phyloP scores from a whole-genome alignment of 2,329 filamentous ascomycete genomes.

The Xylaria sp. region DNA sequence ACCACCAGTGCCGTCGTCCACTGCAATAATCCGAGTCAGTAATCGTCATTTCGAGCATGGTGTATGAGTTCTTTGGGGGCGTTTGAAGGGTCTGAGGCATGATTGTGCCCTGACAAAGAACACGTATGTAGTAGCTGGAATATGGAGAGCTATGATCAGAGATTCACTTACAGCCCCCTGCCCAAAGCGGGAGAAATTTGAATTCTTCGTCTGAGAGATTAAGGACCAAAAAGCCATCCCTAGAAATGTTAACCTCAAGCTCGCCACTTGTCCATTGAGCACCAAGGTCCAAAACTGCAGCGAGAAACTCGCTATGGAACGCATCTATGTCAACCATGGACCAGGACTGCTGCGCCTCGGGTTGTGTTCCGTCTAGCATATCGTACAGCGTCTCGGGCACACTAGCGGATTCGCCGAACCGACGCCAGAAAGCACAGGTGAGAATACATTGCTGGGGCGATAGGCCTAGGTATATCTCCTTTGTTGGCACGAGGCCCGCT shows the following conservation, averaged over 20 bases:
- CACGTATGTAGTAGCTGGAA: background rate
- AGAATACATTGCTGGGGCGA: constrained; percentile 42
- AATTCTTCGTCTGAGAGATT: constrained; percentile 66
- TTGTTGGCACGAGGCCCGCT: constrained; percentile 15
- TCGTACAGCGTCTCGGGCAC: background rate
- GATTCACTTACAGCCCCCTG: constrained; percentile 57
- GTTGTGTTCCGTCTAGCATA: background rate
- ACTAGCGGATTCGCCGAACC: background rate
- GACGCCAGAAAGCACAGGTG: constrained; percentile 28
- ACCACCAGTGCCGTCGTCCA: constrained; percentile 61
- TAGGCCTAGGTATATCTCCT: constrained; percentile 22
- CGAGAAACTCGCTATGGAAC: constrained; percentile 5
- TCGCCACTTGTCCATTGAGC: constrained; percentile 41
- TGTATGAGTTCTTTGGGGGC: background rate
- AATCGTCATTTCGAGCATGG: background rate
- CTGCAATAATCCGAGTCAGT: background rate
- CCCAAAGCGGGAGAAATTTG: constrained; percentile 73
- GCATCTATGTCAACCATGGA: background rate
- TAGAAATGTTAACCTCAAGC: constrained; percentile 50
- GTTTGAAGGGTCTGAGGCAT: background rate
- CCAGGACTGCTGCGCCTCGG: background rate
- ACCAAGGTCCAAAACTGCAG: constrained; percentile 23
- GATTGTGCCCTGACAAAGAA: too few relatives aligned
- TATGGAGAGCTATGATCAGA: background rate
- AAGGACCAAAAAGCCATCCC: constrained; percentile 60